phyloP scores from a whole-genome alignment of 2,329 filamentous ascomycete genomes.

The Didymella pinodella region DNA sequence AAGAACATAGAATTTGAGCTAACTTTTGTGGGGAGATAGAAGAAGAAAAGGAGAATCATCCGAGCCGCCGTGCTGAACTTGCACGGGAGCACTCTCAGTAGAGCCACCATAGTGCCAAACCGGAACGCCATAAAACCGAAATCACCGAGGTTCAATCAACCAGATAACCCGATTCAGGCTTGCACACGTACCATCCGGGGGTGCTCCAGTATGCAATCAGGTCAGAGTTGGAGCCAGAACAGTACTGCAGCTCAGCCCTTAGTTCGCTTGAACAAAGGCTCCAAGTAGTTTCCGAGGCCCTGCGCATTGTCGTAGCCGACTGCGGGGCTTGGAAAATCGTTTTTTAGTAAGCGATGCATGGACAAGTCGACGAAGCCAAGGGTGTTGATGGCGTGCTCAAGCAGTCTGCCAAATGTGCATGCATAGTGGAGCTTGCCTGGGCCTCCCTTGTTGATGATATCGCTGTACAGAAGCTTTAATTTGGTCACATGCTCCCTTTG shows the following conservation, averaged over 20 bases:
- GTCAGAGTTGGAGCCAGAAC: background rate
- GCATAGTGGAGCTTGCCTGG: constrained; percentile 25
- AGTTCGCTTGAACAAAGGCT: constrained; percentile 4
- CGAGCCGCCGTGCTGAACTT: background rate
- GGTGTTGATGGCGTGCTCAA: constrained; percentile 7
- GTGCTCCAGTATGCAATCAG: background rate
- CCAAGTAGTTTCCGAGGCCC: constrained; percentile 1
- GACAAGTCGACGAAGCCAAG: background rate
- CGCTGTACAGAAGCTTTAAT: constrained; percentile 27
- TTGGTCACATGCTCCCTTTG: constrained; percentile 27
- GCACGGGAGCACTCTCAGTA: background rate
- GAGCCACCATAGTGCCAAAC: background rate
- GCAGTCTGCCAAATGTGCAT: constrained; percentile 14
- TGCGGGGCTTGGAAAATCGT: constrained; percentile 13
- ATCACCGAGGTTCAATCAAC: background rate
- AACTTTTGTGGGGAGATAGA: background rate
- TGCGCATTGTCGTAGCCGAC: constrained; percentile 19
- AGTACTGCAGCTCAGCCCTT: background rate
- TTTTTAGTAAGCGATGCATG: constrained; percentile 18
- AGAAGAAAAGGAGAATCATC: background rate
- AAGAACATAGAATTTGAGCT: background rate
- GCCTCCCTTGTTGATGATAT: constrained; percentile 10
- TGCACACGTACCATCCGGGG: background rate
- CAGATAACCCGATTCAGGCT: background rate
- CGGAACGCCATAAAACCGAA: background rate